These are phyloP conservation scores for Rhodosporidiobolus odoratus DNA, from an alignment of 768 basidiomycete species.

Conservation along the genomic window DNA sequence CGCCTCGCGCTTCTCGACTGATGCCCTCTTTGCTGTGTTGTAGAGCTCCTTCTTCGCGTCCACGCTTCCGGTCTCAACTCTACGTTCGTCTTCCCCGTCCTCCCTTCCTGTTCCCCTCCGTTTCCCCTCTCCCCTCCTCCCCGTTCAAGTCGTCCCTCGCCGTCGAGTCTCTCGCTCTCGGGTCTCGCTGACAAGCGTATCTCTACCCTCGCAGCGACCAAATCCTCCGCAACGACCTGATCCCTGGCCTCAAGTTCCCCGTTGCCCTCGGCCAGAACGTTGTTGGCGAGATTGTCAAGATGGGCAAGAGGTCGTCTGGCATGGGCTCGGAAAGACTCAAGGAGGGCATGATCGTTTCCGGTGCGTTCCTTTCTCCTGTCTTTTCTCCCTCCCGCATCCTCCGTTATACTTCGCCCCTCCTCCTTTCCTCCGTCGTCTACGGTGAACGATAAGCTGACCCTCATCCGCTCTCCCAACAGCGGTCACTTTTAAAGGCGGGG, in stretches of 20 bases:
- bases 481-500: background rate
- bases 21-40: background rate
- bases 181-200: too few species aligned
- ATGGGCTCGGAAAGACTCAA: background rate
- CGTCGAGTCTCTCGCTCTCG: too few species aligned
- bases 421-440: background rate
- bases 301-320: background rate
- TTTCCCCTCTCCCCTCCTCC: background rate
- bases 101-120: background rate
- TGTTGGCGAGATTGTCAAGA: conserved; percentile 14
- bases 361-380: background rate
- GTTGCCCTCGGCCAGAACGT: conserved; percentile 6
- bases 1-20: background rate
- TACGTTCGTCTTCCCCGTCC: background rate
- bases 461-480: background rate
- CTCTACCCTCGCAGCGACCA: background rate
- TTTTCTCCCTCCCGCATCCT: background rate
- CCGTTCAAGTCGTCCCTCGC: too few species aligned
- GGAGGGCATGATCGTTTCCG: conserved; percentile 2
- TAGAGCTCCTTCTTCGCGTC: background rate
- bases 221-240: background rate
- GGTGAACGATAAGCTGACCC: too few species aligned
- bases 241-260: background rate
- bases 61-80: background rate
- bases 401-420: background rate